A percentile compares a stretch with the other conserved stretches of the same genome.
phyloP scores from a whole-genome alignment of 495 filamentous ascomycete genomes.

The Glonium stellatum region DNA sequence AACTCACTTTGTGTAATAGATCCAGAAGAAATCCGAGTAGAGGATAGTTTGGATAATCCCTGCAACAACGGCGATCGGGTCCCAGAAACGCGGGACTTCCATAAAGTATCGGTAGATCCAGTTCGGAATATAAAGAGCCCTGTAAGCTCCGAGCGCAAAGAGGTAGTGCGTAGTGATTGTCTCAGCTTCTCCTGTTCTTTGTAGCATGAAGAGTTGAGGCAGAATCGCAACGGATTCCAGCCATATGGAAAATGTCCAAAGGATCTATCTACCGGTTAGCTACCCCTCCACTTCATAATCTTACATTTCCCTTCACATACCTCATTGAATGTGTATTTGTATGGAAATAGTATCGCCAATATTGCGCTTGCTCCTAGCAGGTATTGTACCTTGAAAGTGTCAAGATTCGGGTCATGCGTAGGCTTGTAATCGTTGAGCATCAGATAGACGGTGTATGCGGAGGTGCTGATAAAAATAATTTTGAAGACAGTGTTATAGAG shows the following conservation, averaged over 20 bases:
- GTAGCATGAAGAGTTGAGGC: constrained; percentile 94
- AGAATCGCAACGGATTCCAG: constrained; percentile 93
- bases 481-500: constrained; percentile 92
- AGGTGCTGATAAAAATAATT: constrained; percentile 84
- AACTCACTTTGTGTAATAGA: constrained; percentile 89
- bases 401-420: constrained; percentile 88
- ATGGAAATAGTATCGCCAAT: constrained; percentile 76
- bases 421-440: constrained; percentile 96
- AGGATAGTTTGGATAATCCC: constrained; percentile 88
- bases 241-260: constrained; percentile 98
- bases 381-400: constrained; percentile 95
- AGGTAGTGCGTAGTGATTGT: constrained; percentile 97
- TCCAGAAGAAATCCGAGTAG: constrained; percentile 99
- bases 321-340: constrained; percentile 62
- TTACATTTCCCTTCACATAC: constrained; percentile 29
- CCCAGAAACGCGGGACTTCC: constrained; percentile 53
- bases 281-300: background rate
- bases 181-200: constrained; percentile 94
- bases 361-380: constrained; percentile 71
- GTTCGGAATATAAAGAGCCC: constrained; percentile 95
- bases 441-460: constrained; percentile 87
- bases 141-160: constrained; percentile 87
- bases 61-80: constrained; percentile 76
- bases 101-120: constrained; percentile 86
- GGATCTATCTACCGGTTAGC: constrained; percentile 53